Conservation (phyloP, 2,329 filamentous ascomycete genomes). For the Ophiognomonia clavigignenti-juglandacearum region DNA sequence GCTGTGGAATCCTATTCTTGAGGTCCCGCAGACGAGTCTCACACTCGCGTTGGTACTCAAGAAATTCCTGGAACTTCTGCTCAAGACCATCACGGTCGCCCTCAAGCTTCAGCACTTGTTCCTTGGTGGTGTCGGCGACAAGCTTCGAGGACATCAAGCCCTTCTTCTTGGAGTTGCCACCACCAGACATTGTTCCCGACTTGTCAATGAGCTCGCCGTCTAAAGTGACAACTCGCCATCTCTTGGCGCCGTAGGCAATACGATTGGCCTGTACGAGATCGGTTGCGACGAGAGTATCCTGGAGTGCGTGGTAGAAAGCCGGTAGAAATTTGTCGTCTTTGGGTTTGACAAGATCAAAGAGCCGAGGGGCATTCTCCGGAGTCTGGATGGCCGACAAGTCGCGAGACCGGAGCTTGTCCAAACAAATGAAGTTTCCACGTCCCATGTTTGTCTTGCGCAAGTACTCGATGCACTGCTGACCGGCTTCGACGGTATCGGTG, state of each 20-base stretch:
- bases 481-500: constrained; percentile 90
- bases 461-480: constrained; percentile 97
- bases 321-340: constrained; percentile 83
- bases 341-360: constrained; percentile 88
- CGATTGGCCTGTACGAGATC: constrained; percentile 95
- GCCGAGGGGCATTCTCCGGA: constrained; percentile 82
- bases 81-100: constrained; percentile 81
- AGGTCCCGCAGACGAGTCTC: constrained; percentile 69
- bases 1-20: constrained; percentile 71
- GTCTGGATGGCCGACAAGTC: constrained; percentile 79
- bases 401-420: constrained; percentile 77
- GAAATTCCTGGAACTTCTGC: constrained; percentile 75
- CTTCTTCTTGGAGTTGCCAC: constrained; percentile 82
- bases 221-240: constrained; percentile 95
- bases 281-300: constrained; percentile 89
- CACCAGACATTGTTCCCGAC: constrained; percentile 97
- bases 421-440: constrained; percentile 91
- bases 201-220: constrained; percentile 96
- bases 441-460: constrained; percentile 96
- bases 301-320: constrained; percentile 92
- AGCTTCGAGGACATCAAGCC: constrained; percentile 97
- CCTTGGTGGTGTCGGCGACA: constrained; percentile 78
- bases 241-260: constrained; percentile 87
- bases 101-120: constrained; percentile 85
- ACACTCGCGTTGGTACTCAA: constrained; percentile 76